Evolutionary conservation across 2,329 filamentous ascomycete species (phyloP), one percentile per base, ranked within the genome.

Genomic region (Penicillium fuscoglaucum): DNA sequence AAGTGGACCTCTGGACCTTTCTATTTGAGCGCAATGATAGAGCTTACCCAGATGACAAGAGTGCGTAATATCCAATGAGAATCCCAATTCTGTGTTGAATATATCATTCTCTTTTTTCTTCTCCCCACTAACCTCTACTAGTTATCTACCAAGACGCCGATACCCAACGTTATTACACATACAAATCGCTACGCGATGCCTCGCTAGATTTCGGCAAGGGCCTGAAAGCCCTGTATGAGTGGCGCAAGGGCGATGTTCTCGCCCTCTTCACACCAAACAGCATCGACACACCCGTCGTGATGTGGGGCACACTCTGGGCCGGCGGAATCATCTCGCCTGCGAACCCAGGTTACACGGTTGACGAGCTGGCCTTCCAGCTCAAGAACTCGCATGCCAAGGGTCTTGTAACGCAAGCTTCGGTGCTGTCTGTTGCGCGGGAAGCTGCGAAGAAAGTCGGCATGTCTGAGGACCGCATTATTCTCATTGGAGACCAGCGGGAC

Each of bases 281-380:
- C 73, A 89, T 97, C 70, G 93, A 97, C 73, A 91, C 88, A 0
- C 88, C 91, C 0, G 80, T 88, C 3, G 76, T 92, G 47, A 90
- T 86, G 74, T 91, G 90, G 80, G 93, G 92, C 29, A 83, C 86
- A 10, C 85, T 89, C 64, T 97, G 91, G 90, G 89, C 91, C 0
- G 93, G 92, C 46, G 92, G 90, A 31, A 80, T 91, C 52, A 78
- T 91, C 12, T 91, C 88, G n/a, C 91, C 93, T 0, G 92, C 91
- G 3, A 97, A 97, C 70, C 92, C 93, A 21, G 86, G 87, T 4
- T 96, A 96, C 76, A 96, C 90, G 0, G 84, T 84, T 13, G 86
- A 91, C 10, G 93, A 98, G 76, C 82, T 97, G 35, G 87, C 89
- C 5, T 92, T 90, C 69, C 93, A 97, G 77, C 83, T 98, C 60